phyloP scores from a whole-genome alignment of 78 protist species.

The Dictyostelium purpureum region DNA sequence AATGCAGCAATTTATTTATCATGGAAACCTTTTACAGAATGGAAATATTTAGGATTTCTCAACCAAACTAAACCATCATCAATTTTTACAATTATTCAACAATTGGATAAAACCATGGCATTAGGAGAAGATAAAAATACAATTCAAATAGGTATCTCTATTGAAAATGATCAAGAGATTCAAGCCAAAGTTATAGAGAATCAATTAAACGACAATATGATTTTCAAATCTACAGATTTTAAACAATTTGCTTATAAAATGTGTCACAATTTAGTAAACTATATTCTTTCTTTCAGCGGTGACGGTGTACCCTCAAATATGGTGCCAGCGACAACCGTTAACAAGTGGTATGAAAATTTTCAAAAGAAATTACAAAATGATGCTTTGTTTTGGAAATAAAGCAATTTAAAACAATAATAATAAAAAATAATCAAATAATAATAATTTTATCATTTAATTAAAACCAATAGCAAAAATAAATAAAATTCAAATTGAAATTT shows the following conservation, averaged over 20 bases:
- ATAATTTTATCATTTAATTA: too few species aligned
- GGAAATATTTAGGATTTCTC: constrained; percentile 48
- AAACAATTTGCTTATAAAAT: constrained; percentile 60
- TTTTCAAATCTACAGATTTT: constrained; percentile 33
- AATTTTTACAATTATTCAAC: constrained; percentile 6
- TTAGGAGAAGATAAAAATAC: not conserved
- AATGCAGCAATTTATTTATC: constrained; percentile 59
- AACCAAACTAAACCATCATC: constrained; percentile 20
- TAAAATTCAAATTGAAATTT: too few species aligned
- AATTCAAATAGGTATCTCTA: constrained; percentile 57
- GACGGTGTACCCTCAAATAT: constrained; percentile 12
- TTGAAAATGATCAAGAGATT: constrained; percentile 56
- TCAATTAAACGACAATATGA: not conserved
- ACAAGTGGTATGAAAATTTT: constrained; percentile 60
- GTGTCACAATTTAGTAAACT: constrained; percentile 67
- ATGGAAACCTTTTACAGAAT: constrained; percentile 42
- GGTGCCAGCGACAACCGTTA: constrained; percentile 24
- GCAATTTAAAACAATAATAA: too few species aligned
- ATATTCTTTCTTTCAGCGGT: constrained; percentile 37
- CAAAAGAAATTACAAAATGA: constrained; percentile 62
- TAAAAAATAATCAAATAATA: too few species aligned
- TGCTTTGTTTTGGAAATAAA: constrained; percentile 31
- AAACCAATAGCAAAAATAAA: too few species aligned
- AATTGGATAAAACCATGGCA: not conserved
- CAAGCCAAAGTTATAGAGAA: not conserved